Evolutionary conservation across 768 basidiomycete species (phyloP).

Genomic region (Clitopilus hobsonii): DNA sequence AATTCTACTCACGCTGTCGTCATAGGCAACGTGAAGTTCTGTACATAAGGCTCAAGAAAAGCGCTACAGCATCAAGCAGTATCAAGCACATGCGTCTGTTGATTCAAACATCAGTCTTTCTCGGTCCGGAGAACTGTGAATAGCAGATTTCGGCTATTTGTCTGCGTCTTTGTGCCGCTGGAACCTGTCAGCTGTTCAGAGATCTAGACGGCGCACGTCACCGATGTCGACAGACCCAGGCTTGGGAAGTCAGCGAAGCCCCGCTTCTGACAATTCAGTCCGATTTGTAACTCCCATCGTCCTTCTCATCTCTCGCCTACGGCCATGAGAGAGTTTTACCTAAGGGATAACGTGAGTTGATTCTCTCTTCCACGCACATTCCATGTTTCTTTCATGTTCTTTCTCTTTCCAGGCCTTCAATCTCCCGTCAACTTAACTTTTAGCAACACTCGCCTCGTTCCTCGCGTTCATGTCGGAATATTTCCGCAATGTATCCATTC

Average conservation of each 20-base stretch:
- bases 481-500: neutral
- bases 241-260: neutral
- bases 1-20: too few relatives aligned
- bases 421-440: neutral
- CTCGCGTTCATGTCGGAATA: neutral
- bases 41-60: too few relatives aligned
- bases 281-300: neutral
- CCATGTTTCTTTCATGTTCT: neutral
- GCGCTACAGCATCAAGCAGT: too few relatives aligned
- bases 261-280: neutral
- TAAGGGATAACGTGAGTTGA: neutral
- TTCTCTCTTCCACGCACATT: neutral
- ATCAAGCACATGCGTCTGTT: too few relatives aligned
- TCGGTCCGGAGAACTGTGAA: too few relatives aligned
- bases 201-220: neutral
- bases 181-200: neutral
- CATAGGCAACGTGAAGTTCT: too few relatives aligned
- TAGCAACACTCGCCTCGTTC: neutral
- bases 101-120: too few relatives aligned
- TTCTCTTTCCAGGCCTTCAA: neutral
- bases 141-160: too few relatives aligned
- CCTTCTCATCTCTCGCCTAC: neutral
- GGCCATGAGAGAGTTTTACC: neutral
- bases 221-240: neutral
- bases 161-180: neutral